A percentile compares a stretch with the other conserved stretches of the same genome.
Evolutionary conservation across 352 stramenopile genomes (phyloP).

Genomic region (Pythium brachiatum): DNA sequence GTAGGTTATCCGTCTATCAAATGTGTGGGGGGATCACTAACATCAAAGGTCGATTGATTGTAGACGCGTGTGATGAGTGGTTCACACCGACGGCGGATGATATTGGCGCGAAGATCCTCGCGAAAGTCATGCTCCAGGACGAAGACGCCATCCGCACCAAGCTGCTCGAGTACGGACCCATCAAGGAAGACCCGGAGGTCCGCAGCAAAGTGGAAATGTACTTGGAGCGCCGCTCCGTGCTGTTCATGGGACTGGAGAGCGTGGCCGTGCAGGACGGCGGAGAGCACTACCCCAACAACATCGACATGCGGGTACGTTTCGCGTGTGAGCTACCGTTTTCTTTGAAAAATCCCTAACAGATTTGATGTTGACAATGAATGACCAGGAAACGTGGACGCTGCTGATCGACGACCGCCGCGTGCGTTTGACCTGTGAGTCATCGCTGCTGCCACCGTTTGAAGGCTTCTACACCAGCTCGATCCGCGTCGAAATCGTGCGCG

Average conservation of each 20-base stretch:
- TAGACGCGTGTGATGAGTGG: slow-evolving; percentile 60
- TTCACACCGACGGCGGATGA: slow-evolving; percentile 80
- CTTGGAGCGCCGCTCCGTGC: slow-evolving; percentile 70
- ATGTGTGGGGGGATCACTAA: too few species aligned
- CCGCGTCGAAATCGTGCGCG: slow-evolving; percentile 58
- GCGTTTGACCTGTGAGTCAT: slow-evolving; percentile 78
- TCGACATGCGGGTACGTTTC: slow-evolving; percentile 61
- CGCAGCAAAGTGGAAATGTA: slow-evolving; percentile 86
- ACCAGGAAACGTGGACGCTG: slow-evolving; percentile 79
- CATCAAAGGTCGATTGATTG: not conserved
- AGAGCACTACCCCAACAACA: slow-evolving; percentile 53
- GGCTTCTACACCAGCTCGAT: slow-evolving; percentile 71
- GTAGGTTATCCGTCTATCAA: too few species aligned
- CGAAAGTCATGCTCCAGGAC: slow-evolving; percentile 75
- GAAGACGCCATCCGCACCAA: slow-evolving; percentile 69
- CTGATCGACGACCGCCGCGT: slow-evolving; percentile 77
- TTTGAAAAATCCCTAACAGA: too few species aligned
- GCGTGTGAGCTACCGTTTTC: too few species aligned
- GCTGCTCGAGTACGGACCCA: slow-evolving; percentile 80
- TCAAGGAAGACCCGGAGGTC: slow-evolving; percentile 82
- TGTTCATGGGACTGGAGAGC: slow-evolving; percentile 59
- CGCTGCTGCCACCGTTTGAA: slow-evolving; percentile 74
- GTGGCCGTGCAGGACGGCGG: slow-evolving; percentile 54
- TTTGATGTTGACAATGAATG: not conserved
- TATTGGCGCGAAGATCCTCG: slow-evolving; percentile 71